Evolutionary conservation across 306 rosid genomes (phyloP).

Genomic region (Trifolium dubium): DNA sequence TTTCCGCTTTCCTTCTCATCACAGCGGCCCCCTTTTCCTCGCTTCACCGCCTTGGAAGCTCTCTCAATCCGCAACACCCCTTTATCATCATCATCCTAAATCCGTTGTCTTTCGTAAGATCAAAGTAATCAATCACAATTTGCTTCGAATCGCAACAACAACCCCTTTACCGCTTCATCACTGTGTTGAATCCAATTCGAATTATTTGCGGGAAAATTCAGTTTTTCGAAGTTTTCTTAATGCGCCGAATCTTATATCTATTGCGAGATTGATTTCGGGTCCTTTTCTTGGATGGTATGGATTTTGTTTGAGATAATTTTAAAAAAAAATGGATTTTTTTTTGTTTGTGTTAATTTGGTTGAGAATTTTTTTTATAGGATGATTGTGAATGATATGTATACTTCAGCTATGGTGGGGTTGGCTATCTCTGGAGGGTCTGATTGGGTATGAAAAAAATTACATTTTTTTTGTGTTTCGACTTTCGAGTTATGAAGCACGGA

Average conservation of each 20-base stretch:
- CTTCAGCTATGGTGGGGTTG: slow-evolving; percentile 78
- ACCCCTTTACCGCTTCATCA: slow-evolving; percentile 48
- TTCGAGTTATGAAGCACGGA: too few relatives aligned
- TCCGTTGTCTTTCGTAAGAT: slow-evolving; percentile 63
- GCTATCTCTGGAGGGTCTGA: slow-evolving; percentile 84
- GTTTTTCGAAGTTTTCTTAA: slow-evolving; percentile 61
- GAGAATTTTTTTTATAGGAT: slow-evolving; percentile 58
- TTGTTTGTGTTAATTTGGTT: slow-evolving; percentile 20
- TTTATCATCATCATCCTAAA: slow-evolving; percentile 57
- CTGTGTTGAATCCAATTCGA: slow-evolving; percentile 41
- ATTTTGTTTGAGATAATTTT: neutral
- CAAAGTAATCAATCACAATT: slow-evolving; percentile 51
- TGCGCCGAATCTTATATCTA: slow-evolving; percentile 77
- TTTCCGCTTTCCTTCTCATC: slow-evolving; percentile 42
- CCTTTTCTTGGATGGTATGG: slow-evolving; percentile 88
- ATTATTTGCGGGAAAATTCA: neutral
- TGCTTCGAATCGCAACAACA: slow-evolving; percentile 54
- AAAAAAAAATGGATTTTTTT: neutral
- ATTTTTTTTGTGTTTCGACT: neutral
- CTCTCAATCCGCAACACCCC: slow-evolving; percentile 89
- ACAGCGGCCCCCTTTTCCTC: slow-evolving; percentile 74
- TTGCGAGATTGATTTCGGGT: slow-evolving; percentile 73
- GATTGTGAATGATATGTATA: slow-evolving; percentile 75
- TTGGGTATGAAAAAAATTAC: slow-evolving; percentile 62
- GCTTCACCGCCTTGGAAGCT: slow-evolving; percentile 88